A percentile compares a stretch with the other conserved stretches of the same genome.
These are phyloP conservation scores for Tulasnella sp. DNA, from an alignment of 768 basidiomycete species.

Conservation along the genomic window DNA sequence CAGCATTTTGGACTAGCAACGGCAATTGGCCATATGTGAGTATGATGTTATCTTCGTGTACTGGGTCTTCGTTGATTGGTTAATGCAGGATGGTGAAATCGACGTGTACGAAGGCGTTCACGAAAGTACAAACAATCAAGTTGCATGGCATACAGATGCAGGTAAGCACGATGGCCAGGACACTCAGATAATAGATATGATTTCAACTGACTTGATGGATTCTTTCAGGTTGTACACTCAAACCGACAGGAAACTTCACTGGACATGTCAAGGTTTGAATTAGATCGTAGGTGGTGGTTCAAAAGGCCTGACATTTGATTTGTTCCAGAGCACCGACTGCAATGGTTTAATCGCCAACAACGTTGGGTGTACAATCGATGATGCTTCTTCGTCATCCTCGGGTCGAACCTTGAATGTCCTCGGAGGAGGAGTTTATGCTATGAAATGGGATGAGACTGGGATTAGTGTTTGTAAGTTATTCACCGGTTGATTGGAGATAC, in stretches of 20 bases:
- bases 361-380: conserved; percentile 25
- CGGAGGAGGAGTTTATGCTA: conserved; percentile 28
- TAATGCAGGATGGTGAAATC: conserved; percentile 15
- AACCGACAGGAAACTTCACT: conserved; percentile 8
- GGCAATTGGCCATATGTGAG: conserved; percentile 12
- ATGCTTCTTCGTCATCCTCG: conserved; percentile 22
- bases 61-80: neutral
- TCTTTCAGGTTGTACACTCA: conserved; percentile 15
- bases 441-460: conserved; percentile 23
- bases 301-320: neutral
- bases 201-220: neutral
- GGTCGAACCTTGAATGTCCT: conserved; percentile 25
- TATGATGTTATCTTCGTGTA: neutral
- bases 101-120: conserved; percentile 19
- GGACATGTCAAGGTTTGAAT: conserved; percentile 11
- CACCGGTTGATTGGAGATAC: neutral
- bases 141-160: conserved; percentile 15
- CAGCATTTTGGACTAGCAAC: conserved; percentile 14
- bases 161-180: conserved; percentile 1
- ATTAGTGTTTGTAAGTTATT: conserved; percentile 16
- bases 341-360: conserved; percentile 15
- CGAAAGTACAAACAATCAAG: conserved; percentile 16
- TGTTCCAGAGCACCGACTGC: conserved; percentile 18
- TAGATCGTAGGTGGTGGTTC: neutral
- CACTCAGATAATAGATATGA: too few relatives aligned